phyloP scores from a whole-genome alignment of 73 alveolate species.

The Tetrahymena elliotti region DNA sequence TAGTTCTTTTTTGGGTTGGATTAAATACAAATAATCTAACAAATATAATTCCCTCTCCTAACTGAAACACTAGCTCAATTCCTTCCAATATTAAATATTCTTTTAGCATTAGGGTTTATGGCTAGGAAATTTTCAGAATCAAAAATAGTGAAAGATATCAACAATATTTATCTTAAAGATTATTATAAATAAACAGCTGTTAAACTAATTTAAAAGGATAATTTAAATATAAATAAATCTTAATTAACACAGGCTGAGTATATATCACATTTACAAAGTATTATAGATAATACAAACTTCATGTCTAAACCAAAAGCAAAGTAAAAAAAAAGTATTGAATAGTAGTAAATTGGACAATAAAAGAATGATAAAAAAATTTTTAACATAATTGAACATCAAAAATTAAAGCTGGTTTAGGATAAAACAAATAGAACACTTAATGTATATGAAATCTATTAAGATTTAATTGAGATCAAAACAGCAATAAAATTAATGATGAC shows the following conservation, averaged over 20 bases:
- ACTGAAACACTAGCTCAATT: background rate
- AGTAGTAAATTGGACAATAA: too few relatives aligned
- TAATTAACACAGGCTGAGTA: background rate
- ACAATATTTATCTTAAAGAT: background rate
- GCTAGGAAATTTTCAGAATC: background rate
- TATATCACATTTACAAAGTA: too few relatives aligned
- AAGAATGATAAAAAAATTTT: too few relatives aligned
- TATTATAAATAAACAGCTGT: background rate
- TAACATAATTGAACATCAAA: background rate
- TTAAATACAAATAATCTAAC: background rate
- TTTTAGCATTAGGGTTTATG: background rate
- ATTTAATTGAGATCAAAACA: background rate
- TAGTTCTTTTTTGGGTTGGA: background rate
- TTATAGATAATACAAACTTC: background rate
- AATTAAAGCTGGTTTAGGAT: background rate
- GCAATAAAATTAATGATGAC: background rate
- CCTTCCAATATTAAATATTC: background rate
- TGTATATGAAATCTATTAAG: background rate
- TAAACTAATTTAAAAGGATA: too few relatives aligned
- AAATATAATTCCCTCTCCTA: background rate
- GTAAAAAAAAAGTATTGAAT: too few relatives aligned
- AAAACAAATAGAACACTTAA: background rate
- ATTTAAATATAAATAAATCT: background rate
- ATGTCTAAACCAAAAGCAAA: too few relatives aligned
- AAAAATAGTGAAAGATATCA: background rate